These are phyloP conservation scores for Laetiporus sulphureus DNA, from an alignment of 1,284 basidiomycete genomes.

Conservation along the genomic window DNA sequence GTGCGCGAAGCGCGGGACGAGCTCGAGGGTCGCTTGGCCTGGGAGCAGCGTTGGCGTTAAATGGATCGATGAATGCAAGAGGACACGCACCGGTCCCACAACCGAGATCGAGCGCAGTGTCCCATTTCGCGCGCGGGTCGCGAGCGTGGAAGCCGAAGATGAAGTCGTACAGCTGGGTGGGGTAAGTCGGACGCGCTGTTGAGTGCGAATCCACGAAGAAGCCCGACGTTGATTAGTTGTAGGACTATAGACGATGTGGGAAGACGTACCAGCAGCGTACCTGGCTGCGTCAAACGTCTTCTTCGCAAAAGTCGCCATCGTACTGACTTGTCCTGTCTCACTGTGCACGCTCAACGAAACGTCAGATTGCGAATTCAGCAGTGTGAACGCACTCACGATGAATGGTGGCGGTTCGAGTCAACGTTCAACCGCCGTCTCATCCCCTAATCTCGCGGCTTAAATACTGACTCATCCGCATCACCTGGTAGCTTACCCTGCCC, in stretches of 20 bases:
- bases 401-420: too few species aligned
- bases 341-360: too few species aligned
- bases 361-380: too few species aligned
- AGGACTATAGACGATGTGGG: background rate
- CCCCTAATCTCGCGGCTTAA: too few species aligned
- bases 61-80: background rate
- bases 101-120: slow-evolving; percentile 67
- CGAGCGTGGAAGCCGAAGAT: slow-evolving; percentile 52
- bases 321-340: background rate
- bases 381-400: background rate
- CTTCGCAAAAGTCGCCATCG: slow-evolving; percentile 69
- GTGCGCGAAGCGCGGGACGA: slow-evolving; percentile 54
- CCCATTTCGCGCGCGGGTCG: slow-evolving; percentile 36
- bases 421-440: too few species aligned
- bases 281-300: slow-evolving; percentile 52
- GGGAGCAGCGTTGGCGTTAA: background rate
- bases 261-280: slow-evolving; percentile 42
- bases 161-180: slow-evolving; percentile 52
- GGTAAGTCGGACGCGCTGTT: slow-evolving; percentile 55
- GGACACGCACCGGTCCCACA: slow-evolving; percentile 68
- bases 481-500: too few species aligned
- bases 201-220: background rate
- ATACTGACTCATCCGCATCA: too few species aligned
- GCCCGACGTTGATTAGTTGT: background rate
- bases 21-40: slow-evolving; percentile 64